These are phyloP conservation scores for Mytilinidion resinicola DNA, from an alignment of 495 filamentous ascomycete genomes.

Conservation along the genomic window DNA sequence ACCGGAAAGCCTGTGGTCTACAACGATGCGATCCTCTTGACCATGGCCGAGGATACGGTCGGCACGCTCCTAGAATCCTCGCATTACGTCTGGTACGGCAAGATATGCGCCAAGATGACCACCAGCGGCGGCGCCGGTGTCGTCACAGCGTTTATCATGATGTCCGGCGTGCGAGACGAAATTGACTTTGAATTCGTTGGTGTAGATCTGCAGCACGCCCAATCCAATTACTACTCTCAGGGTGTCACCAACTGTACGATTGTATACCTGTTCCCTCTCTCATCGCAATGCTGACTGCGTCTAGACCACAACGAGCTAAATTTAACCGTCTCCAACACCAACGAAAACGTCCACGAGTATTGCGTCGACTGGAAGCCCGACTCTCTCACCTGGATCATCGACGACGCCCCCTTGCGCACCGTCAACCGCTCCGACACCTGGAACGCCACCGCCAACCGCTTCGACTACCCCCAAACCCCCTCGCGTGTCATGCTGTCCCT, in stretches of 20 bases:
- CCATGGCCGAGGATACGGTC: conserved; percentile 73
- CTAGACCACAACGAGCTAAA: conserved; percentile 71
- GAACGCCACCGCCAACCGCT: conserved; percentile 76
- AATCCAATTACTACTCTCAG: conserved; percentile 97
- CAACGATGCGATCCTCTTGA: conserved; percentile 64
- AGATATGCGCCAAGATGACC: conserved; percentile 78
- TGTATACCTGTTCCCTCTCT: conserved; percentile 34
- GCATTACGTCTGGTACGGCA: conserved; percentile 95
- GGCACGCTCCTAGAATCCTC: conserved; percentile 87
- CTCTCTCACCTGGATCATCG: conserved; percentile 73
- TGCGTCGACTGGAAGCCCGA: conserved; percentile 92
- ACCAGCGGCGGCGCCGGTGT: conserved; percentile 80
- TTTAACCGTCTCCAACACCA: conserved; percentile 66
- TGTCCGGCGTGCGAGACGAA: conserved; percentile 93
- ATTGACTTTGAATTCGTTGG: conserved; percentile 97
- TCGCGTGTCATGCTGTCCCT: conserved; percentile 90
- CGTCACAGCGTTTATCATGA: conserved; percentile 90
- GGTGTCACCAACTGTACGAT: conserved; percentile 77
- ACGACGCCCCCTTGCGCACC: conserved; percentile 67
- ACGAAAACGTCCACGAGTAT: conserved; percentile 77
- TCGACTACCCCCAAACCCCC: conserved; percentile 87
- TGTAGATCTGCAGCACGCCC: conserved; percentile 63
- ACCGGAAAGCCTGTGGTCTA: conserved; percentile 65
- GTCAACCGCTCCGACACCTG: conserved; percentile 71
- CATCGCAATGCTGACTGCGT: conserved; percentile 15